Evolutionary conservation across 129 eudicot genomes (phyloP).

Genomic region (Scalesia atractyloides): DNA sequence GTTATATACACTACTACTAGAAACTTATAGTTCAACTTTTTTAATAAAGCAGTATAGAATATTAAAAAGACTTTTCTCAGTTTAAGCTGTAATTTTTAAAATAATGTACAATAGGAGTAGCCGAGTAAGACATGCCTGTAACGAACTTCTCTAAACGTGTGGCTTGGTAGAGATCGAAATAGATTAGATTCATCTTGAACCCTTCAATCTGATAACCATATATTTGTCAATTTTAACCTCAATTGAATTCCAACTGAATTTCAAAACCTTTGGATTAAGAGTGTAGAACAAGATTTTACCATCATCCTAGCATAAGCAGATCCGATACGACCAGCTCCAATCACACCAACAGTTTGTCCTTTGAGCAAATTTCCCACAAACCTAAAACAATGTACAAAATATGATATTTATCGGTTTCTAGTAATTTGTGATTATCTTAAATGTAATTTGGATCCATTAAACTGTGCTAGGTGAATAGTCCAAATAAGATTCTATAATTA

Average conservation of each 20-base stretch:
- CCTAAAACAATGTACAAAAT: slow-evolving; percentile 34
- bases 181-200: slow-evolving; percentile 96
- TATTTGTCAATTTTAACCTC: slow-evolving; percentile 5
- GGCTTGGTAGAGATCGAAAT: slow-evolving; percentile 94
- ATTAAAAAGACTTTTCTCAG: too few species aligned
- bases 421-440: background rate
- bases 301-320: slow-evolving; percentile 99
- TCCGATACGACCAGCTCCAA: slow-evolving; percentile 99
- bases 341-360: slow-evolving; percentile 98
- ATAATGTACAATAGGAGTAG: background rate
- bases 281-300: slow-evolving; percentile 47
- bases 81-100: too few species aligned
- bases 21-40: too few species aligned
- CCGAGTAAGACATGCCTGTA: slow-evolving; percentile 60
- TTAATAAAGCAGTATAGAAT: too few species aligned
- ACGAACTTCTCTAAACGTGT: slow-evolving; percentile 97
- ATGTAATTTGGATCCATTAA: background rate
- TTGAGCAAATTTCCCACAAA: slow-evolving; percentile 98
- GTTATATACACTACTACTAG: too few species aligned
- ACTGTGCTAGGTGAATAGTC: background rate
- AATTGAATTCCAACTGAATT: background rate
- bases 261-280: background rate
- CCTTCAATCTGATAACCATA: slow-evolving; percentile 78
- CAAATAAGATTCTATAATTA: background rate
- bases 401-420: background rate